phyloP scores from a whole-genome alignment of 1,139 yeast species.

The Arxiozyma bovina region DNA sequence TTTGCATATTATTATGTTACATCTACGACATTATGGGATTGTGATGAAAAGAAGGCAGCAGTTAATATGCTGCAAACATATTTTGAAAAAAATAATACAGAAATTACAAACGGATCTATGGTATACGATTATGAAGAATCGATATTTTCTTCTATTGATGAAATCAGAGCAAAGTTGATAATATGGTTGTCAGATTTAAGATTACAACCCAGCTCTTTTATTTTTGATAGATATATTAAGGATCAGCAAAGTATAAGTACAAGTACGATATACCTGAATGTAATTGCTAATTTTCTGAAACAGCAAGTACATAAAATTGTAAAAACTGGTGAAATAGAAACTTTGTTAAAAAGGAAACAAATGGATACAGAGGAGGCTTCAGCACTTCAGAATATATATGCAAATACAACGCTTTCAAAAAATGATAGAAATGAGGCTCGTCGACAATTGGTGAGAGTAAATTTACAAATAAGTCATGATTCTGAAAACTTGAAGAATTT shows the following conservation, averaged over 20 bases:
- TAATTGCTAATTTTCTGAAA: slow-evolving; percentile 71
- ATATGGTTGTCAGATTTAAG: slow-evolving; percentile 66
- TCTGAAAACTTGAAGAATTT: slow-evolving; percentile 38
- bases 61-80: slow-evolving; percentile 10
- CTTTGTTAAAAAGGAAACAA: slow-evolving; percentile 34
- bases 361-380: slow-evolving; percentile 40
- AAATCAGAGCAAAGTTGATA: slow-evolving; percentile 46
- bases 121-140: neutral
- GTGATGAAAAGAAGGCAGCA: slow-evolving; percentile 18
- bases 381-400: slow-evolving; percentile 40
- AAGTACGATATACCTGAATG: slow-evolving; percentile 41
- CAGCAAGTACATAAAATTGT: slow-evolving; percentile 45
- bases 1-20: slow-evolving; percentile 6
- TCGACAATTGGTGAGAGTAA: slow-evolving; percentile 41
- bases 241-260: slow-evolving; percentile 32
- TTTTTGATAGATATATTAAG: slow-evolving; percentile 49
- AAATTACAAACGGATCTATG: neutral
- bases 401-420: slow-evolving; percentile 35
- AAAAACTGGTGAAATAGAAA: slow-evolving; percentile 39
- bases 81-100: neutral
- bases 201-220: slow-evolving; percentile 52
- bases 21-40: slow-evolving; percentile 19
- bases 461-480: slow-evolving; percentile 44
- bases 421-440: slow-evolving; percentile 45
- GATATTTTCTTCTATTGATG: slow-evolving; percentile 23